Base-by-base conservation (phyloP, 352 stramenopile genomes). In the Thraustotheca clavata region DNA sequence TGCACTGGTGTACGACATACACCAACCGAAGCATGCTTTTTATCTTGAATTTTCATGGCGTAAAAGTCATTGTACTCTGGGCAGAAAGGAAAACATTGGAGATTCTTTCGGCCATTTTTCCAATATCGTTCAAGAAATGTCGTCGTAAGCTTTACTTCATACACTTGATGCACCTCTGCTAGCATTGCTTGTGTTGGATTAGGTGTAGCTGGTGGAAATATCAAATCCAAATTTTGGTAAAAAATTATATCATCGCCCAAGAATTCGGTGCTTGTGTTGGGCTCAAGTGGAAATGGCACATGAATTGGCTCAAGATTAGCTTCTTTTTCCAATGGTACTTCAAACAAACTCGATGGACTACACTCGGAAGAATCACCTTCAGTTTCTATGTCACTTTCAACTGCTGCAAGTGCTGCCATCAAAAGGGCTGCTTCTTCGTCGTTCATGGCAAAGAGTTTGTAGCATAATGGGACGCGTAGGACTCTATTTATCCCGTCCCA, bases 31-130 rank as follows among this genome's bases (percentile, higher is more conserved):
- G 80, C 85, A 65, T 94, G 85, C 70, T 94, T 94, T 43, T 80
- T 80, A 69, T 90, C 89, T 71, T 89, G 91, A 74, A 92, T 91
- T 72, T 91, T 91, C 83, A 92, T 92, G 5, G 82, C 90, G 72
- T 90, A 93, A 27, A 94, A 95, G 68, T 95, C 87, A 60, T 87
- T 76, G 67, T 92, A 83, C 60, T 94, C 86, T 18, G 85, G 85
- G 33, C 87, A 95, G 2, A 77, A 74, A 8, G 87, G 87, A 59
- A 95, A 95, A 61, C 87, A 95, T 67, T 95, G 87, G 43, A 95
- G 52, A 62, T 95, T 95, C 69, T 94, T 95, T 32, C 87, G 83
- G 9, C 87, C 87, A 63, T 95, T 95, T 62, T 93, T 91, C 85
- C 86, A 95, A 69, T 95, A 95, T 7, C 39, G 49, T n/a, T 32